A percentile compares a stretch with the other conserved stretches of the same genome.
Evolutionary conservation across 306 rosid species (phyloP).

Genomic region (Trifolium subterraneum): DNA sequence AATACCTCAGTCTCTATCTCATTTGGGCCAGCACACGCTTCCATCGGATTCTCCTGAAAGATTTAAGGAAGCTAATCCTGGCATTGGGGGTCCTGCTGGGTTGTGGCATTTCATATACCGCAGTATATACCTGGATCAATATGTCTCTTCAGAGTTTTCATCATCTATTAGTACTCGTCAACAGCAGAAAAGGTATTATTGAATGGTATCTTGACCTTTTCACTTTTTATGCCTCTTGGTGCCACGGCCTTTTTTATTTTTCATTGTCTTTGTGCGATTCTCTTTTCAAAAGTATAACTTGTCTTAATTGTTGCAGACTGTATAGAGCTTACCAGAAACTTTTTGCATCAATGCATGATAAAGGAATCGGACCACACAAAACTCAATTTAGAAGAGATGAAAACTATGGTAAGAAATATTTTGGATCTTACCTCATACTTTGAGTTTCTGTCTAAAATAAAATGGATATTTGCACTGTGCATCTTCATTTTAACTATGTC

Average conservation of each 20-base stretch:
- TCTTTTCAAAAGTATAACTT: slow-evolving; percentile 38
- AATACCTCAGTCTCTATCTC: slow-evolving; percentile 65
- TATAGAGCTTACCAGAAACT: slow-evolving; percentile 93
- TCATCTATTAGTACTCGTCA: slow-evolving; percentile 63
- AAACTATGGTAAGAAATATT: slow-evolving; percentile 69
- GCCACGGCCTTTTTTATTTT: not conserved
- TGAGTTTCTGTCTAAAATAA: slow-evolving; percentile 32
- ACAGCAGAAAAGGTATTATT: slow-evolving; percentile 79
- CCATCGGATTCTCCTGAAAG: slow-evolving; percentile 81
- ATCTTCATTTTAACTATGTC: slow-evolving; percentile 17
- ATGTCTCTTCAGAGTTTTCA: slow-evolving; percentile 88
- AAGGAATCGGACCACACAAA: slow-evolving; percentile 89
- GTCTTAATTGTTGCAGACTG: slow-evolving; percentile 63
- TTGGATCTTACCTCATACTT: not conserved
- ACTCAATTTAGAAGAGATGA: slow-evolving; percentile 98
- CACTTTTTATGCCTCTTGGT: slow-evolving; percentile 27
- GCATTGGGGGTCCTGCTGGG: slow-evolving; percentile 86
- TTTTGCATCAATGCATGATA: slow-evolving; percentile 89
- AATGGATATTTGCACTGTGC: slow-evolving; percentile 22
- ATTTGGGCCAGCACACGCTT: slow-evolving; percentile 66
- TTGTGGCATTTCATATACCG: slow-evolving; percentile 97
- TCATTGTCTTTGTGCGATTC: not conserved
- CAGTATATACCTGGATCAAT: slow-evolving; percentile 91
- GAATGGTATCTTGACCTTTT: slow-evolving; percentile 15
- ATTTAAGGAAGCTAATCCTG: slow-evolving; percentile 63